These are phyloP conservation scores for Funneliformis geosporum DNA, from an alignment of 192 early-diverging fungal genomes.

Conservation along the genomic window DNA sequence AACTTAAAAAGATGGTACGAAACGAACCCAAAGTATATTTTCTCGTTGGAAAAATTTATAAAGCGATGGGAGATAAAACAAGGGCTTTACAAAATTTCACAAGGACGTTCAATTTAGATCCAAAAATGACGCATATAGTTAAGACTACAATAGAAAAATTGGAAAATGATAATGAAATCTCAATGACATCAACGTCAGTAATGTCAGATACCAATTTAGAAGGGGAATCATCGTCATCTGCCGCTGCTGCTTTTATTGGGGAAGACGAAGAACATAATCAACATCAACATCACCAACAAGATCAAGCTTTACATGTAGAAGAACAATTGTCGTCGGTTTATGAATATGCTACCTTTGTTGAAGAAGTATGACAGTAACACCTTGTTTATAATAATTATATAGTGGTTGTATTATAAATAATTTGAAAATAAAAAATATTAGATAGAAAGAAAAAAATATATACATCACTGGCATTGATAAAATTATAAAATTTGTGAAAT, in stretches of 20 bases:
- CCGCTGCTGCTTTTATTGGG: neutral
- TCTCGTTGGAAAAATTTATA: constrained; percentile 60
- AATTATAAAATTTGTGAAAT: too few relatives aligned
- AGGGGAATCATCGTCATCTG: neutral
- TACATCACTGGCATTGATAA: too few relatives aligned
- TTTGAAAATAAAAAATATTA: neutral
- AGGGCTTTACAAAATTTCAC: constrained; percentile 63
- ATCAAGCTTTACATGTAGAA: neutral
- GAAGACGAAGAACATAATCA: neutral
- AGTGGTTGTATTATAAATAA: neutral
- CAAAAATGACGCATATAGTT: constrained; percentile 45
- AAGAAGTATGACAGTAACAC: neutral
- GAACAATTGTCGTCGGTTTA: neutral
- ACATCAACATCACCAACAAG: neutral
- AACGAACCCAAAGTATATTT: constrained; percentile 65
- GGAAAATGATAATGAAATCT: constrained; percentile 17
- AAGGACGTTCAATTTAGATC: constrained; percentile 62
- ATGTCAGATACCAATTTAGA: constrained; percentile 2
- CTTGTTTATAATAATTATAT: neutral
- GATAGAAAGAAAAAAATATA: too few relatives aligned
- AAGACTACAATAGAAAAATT: constrained; percentile 51
- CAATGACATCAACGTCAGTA: constrained; percentile 10
- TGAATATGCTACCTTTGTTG: neutral
- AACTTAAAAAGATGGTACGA: constrained; percentile 50
- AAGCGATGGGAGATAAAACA: constrained; percentile 49